These are phyloP conservation scores for Cocos nucifera DNA, from an alignment of 176 grass and related monocot species.

Conservation along the genomic window DNA sequence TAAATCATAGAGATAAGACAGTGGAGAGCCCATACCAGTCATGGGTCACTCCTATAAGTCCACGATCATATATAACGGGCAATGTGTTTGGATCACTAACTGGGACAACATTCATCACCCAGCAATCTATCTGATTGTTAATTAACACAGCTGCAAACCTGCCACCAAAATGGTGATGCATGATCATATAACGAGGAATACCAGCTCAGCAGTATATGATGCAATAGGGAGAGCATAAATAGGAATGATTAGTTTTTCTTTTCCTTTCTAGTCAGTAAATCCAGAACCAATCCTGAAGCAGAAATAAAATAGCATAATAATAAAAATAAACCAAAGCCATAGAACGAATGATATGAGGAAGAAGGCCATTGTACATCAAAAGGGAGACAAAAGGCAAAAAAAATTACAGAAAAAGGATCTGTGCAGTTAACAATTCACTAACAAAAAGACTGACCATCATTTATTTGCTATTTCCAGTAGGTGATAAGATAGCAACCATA, in stretches of 20 bases:
- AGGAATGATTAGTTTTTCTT: neutral
- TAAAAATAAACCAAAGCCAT: too few relatives aligned
- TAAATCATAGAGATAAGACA: neutral
- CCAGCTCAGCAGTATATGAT: neutral
- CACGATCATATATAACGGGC: conserved; percentile 38
- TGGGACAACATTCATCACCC: conserved; percentile 41
- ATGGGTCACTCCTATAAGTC: conserved; percentile 34
- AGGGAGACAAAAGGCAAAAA: too few relatives aligned
- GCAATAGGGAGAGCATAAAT: neutral
- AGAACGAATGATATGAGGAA: too few relatives aligned
- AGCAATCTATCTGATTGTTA: conserved; percentile 20
- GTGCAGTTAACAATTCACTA: too few relatives aligned
- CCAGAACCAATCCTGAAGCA: too few relatives aligned
- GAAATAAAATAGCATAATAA: too few relatives aligned
- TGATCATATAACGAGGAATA: neutral
- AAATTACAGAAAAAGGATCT: too few relatives aligned
- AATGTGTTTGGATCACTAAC: conserved; percentile 28
- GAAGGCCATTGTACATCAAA: too few relatives aligned
- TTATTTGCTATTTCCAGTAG: too few relatives aligned
- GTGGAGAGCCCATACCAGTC: conserved; percentile 23
- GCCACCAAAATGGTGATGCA: conserved; percentile 2
- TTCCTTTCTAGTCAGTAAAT: too few relatives aligned
- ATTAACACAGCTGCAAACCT: conserved; percentile 36
- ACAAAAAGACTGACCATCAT: too few relatives aligned
- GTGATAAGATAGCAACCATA: too few relatives aligned